Evolutionary conservation across 371 early-diverging fungal species (phyloP).

Genomic region (Haplosporangium sp.): DNA sequence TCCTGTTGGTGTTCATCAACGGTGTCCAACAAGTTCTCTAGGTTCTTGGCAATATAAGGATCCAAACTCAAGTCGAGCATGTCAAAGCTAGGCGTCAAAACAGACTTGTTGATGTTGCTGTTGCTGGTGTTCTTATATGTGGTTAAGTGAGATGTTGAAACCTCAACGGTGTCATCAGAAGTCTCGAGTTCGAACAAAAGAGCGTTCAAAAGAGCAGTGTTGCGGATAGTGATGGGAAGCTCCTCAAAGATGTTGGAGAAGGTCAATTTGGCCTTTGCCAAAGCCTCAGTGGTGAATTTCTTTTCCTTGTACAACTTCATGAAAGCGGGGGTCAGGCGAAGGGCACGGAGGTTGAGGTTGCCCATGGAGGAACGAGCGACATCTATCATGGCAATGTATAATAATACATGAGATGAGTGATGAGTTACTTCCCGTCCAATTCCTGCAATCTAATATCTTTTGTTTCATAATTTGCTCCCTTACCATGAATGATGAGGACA

Average conservation of each 20-base stretch:
- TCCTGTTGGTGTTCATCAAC: constrained; percentile 93
- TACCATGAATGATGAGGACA: constrained; percentile 89
- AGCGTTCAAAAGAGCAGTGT: constrained; percentile 84
- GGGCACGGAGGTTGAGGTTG: constrained; percentile 88
- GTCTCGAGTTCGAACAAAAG: constrained; percentile 86
- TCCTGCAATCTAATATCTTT: neutral
- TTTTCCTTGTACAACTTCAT: constrained; percentile 86
- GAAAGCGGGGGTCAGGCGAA: constrained; percentile 87
- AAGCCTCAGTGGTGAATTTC: constrained; percentile 85
- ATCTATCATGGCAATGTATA: constrained; percentile 60
- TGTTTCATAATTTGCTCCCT: neutral
- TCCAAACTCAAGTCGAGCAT: constrained; percentile 85
- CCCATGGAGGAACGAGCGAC: constrained; percentile 87
- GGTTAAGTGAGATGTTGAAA: constrained; percentile 55
- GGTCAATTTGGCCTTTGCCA: constrained; percentile 82
- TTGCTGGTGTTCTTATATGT: constrained; percentile 36
- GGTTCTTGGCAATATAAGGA: constrained; percentile 87
- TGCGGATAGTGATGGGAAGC: constrained; percentile 88
- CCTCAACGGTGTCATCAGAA: constrained; percentile 50
- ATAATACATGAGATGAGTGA: neutral
- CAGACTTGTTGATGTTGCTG: constrained; percentile 53
- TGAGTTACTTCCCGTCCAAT: neutral
- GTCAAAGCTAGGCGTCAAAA: constrained; percentile 86
- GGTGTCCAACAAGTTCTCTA: constrained; percentile 89
- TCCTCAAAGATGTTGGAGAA: constrained; percentile 91